Base-by-base conservation (phyloP, 176 grass and related monocot species). In the Miscanthus lutarioriparius region DNA sequence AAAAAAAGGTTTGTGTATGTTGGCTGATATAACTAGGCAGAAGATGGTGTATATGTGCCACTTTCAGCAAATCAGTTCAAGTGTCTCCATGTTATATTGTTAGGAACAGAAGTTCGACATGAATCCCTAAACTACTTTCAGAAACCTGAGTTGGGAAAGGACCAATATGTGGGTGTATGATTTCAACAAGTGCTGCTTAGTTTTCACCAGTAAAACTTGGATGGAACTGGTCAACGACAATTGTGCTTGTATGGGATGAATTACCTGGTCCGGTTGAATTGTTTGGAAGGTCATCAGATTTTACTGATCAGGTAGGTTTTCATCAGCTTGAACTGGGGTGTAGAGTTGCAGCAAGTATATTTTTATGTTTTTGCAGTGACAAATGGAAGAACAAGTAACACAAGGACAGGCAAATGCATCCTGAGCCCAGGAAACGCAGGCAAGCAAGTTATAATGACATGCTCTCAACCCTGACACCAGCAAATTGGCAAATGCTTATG, bases 71-170 rank as follows among this genome's bases (percentile, higher is more conserved):
- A 70, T 26, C 44, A 61, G 64, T 11, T 70, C 36, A 3, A 37
- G 47, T 85, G 64, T 69, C 11, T 67, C 25, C 45, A 53, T 41
- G 36, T 69, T 59, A 77, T 85, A 64, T 30, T 73, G 40, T 68
- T 77, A 38, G 9, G 20, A 76, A 45, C 70, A 45, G 38, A 30
- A 74, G 17, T 33, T 51, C 0, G 8, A 53, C 45, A 54, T 35
- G 5, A 76, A 8, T 76, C 33, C 64, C 61, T 40, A n/a, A 48
- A 0, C n/a, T 39, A 28, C 23, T 75, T 75, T 67, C 9, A n/a
- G 72, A 22, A 76, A 66, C 32, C 16, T 83, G 58, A 75, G 30
- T 53, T 51, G 43, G 14, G 30, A 39, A 64, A 41, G 59, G 82
- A 75, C 38, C 8, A 26, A 23, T 48, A n/a, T 56, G 20, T 10